Conservation (phyloP, 1,284 basidiomycete species). For the Dichomitus squalens region DNA sequence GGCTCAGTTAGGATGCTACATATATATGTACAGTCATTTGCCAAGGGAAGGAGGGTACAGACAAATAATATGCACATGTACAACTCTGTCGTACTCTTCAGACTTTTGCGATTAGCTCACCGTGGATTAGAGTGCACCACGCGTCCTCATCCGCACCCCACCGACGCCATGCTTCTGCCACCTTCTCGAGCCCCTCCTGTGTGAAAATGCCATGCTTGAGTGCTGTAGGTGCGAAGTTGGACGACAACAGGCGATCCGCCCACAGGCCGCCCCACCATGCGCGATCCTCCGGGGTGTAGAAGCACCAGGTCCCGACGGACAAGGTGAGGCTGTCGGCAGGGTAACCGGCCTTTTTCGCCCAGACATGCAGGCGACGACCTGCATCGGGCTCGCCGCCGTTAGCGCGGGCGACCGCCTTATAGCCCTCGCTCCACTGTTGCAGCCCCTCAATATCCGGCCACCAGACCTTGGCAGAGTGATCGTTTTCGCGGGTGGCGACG, state of each 20-base stretch:
- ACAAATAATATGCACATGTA: neutral
- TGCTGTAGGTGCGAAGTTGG: constrained; percentile 34
- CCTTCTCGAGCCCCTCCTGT: constrained; percentile 28
- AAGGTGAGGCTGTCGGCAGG: constrained; percentile 27
- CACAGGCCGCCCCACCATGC: constrained; percentile 38
- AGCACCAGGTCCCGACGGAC: constrained; percentile 38
- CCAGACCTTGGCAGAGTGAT: constrained; percentile 34
- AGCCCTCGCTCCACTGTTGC: constrained; percentile 29
- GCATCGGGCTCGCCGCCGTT: constrained; percentile 35
- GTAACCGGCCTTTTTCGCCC: constrained; percentile 37
- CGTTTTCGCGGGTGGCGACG: constrained; percentile 43
- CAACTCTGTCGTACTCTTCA: neutral
- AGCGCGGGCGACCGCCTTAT: constrained; percentile 28
- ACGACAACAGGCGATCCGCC: constrained; percentile 37
- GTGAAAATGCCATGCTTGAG: constrained; percentile 32
- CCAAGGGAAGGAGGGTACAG: neutral
- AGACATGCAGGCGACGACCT: constrained; percentile 32
- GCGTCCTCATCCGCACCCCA: constrained; percentile 39
- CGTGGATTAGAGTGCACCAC: constrained; percentile 37
- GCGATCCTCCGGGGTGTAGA: constrained; percentile 36
- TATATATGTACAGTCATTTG: too few species aligned
- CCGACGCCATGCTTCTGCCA: constrained; percentile 31
- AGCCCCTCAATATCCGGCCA: constrained; percentile 34
- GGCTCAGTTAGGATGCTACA: too few species aligned
- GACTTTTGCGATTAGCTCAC: constrained; percentile 32